Percentiles rank a stretch among this genome's conserved stretches.
phyloP scores from a whole-genome alignment of 441 rosid species.

The Populus hybrid region DNA sequence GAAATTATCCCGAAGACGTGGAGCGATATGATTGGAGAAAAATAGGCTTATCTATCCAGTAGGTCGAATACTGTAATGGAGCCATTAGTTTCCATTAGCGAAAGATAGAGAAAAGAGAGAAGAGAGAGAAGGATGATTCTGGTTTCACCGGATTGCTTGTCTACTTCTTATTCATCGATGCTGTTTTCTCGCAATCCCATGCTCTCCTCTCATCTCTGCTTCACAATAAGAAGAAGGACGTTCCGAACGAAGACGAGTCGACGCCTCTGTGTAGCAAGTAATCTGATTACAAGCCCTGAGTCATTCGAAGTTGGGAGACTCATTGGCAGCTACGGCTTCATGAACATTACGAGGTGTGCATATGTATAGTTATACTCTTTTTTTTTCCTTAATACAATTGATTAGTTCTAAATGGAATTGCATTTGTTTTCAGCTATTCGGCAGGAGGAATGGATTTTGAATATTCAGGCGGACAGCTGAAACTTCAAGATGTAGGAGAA shows the following conservation, averaged over 20 bases:
- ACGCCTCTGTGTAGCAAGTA: conserved; percentile 46
- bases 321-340: conserved; percentile 92
- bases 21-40: not conserved
- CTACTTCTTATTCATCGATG: not conserved
- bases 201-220: not conserved
- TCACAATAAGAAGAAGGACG: not conserved
- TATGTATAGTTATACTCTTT: not conserved
- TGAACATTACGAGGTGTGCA: conserved; percentile 76
- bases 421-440: conserved; percentile 45
- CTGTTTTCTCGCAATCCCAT: conserved; percentile 8
- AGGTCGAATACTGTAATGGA: not conserved
- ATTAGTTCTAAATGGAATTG: not conserved
- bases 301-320: conserved; percentile 90
- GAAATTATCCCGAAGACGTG: not conserved
- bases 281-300: conserved; percentile 61
- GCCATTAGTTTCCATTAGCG: conserved; percentile 6
- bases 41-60: not conserved
- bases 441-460: conserved; percentile 54
- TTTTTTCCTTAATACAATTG: not conserved
- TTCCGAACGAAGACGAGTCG: conserved; percentile 25
- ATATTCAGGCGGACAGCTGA: conserved; percentile 44
- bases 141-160: conserved; percentile 20
- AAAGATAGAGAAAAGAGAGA: not conserved
- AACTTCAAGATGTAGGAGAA: conserved; percentile 82
- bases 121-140: conserved; percentile 19